Evolutionary conservation across 345 rosid genomes (phyloP).

Genomic region (Murraya paniculata): DNA sequence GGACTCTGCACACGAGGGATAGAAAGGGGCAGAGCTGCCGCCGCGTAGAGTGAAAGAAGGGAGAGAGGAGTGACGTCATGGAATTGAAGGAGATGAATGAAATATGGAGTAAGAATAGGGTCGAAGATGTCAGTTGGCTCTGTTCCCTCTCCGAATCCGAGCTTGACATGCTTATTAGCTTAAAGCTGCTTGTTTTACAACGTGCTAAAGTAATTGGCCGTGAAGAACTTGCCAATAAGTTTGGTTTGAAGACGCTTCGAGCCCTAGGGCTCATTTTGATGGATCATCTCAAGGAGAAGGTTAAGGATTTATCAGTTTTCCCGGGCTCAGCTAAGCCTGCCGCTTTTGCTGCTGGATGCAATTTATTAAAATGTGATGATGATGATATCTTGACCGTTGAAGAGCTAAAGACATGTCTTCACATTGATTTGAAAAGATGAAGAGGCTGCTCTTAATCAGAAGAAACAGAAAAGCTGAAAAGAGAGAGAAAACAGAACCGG

Average conservation of each 20-base stretch:
- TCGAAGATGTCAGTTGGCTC: conserved; percentile 61
- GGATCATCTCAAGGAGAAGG: conserved; percentile 38
- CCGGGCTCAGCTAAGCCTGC: conserved; percentile 18
- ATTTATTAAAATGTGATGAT: conserved; percentile 27
- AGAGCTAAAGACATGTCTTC: conserved; percentile 31
- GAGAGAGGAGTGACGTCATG: neutral
- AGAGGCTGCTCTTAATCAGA: conserved; percentile 5
- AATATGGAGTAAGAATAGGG: conserved; percentile 34
- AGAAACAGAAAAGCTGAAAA: neutral
- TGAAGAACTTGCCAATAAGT: conserved; percentile 47
- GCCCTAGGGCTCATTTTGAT: conserved; percentile 55
- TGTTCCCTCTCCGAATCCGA: conserved; percentile 67
- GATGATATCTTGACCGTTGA: conserved; percentile 30
- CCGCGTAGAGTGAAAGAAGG: neutral
- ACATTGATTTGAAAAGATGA: conserved; percentile 22
- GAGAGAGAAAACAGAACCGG: neutral
- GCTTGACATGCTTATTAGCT: conserved; percentile 61
- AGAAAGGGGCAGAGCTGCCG: too few relatives aligned
- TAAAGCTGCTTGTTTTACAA: conserved; percentile 52
- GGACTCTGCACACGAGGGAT: too few relatives aligned
- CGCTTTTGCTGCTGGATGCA: conserved; percentile 28
- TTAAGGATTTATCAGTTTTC: conserved; percentile 24
- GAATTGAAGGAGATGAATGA: conserved; percentile 31
- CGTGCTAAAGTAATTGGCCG: conserved; percentile 52
- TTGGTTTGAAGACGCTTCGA: conserved; percentile 68